These are phyloP conservation scores for Salix koriyanagi DNA, from an alignment of 345 rosid genomes.

Conservation along the genomic window DNA sequence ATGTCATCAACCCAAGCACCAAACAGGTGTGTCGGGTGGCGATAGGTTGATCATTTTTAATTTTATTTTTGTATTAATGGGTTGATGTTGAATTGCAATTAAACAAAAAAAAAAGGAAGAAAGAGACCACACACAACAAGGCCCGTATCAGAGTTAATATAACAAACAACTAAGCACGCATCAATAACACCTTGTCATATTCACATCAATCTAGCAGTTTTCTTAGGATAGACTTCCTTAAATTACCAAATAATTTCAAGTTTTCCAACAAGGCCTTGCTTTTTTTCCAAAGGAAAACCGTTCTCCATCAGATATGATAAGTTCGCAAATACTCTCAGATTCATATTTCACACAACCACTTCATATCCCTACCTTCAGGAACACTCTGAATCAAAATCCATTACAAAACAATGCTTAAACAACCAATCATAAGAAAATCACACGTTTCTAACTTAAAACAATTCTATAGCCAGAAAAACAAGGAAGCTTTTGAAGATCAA, in stretches of 20 bases:
- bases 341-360: too few relatives aligned
- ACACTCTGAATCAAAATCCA: too few relatives aligned
- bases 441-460: background rate
- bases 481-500: background rate
- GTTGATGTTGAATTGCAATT: background rate
- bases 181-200: background rate
- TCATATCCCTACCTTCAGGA: too few relatives aligned
- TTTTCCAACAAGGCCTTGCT: too few relatives aligned
- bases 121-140: background rate
- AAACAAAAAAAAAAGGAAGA: background rate
- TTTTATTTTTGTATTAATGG: background rate
- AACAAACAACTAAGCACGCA: constrained; percentile 1
- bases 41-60: too few relatives aligned
- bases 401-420: too few relatives aligned
- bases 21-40: background rate
- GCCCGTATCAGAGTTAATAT: background rate
- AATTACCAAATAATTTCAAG: too few relatives aligned
- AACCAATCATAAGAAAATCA: background rate
- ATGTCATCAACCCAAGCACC: background rate
- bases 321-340: too few relatives aligned
- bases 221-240: too few relatives aligned
- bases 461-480: background rate
- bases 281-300: too few relatives aligned
- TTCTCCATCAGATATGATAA: too few relatives aligned
- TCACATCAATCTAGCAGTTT: too few relatives aligned